phyloP scores from a whole-genome alignment of 805 yeast species.

The Metschnikowia noctiluminum region DNA sequence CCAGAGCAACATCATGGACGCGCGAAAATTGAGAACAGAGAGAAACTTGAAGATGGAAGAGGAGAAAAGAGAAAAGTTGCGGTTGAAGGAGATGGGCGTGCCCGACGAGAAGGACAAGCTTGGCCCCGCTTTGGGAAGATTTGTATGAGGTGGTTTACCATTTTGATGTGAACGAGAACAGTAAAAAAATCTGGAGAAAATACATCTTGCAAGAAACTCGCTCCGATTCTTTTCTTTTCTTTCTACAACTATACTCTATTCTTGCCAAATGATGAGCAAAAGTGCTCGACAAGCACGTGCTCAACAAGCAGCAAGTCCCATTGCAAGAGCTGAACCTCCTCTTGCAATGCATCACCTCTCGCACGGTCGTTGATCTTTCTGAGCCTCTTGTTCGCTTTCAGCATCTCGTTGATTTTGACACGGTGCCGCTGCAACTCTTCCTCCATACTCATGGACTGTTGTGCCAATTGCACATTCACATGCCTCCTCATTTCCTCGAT shows the following conservation, averaged over 20 bases:
- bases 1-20: conserved; percentile 80
- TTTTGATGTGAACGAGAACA: not conserved
- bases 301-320: conserved; percentile 14
- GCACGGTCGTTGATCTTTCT: conserved; percentile 8
- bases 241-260: too few relatives aligned
- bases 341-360: conserved; percentile 4
- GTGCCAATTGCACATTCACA: conserved; percentile 12
- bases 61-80: conserved; percentile 50
- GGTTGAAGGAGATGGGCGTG: conserved; percentile 16
- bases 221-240: too few relatives aligned
- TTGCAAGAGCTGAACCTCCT: conserved; percentile 5
- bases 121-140: conserved; percentile 21
- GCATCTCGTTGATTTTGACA: conserved; percentile 8
- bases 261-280: not conserved
- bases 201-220: not conserved
- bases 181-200: not conserved
- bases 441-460: conserved; percentile 10
- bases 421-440: conserved; percentile 10
- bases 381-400: conserved; percentile 8
- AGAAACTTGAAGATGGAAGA: conserved; percentile 73
- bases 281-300: conserved; percentile 4
- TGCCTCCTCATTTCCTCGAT: conserved; percentile 14
- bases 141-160: conserved; percentile 5
- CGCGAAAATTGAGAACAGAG: conserved; percentile 75
- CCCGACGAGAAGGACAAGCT: conserved; percentile 19